Evolutionary conservation across 495 filamentous ascomycete species (phyloP), one percentile per base, ranked within the genome.

Genomic region (Tirmania nivea): DNA sequence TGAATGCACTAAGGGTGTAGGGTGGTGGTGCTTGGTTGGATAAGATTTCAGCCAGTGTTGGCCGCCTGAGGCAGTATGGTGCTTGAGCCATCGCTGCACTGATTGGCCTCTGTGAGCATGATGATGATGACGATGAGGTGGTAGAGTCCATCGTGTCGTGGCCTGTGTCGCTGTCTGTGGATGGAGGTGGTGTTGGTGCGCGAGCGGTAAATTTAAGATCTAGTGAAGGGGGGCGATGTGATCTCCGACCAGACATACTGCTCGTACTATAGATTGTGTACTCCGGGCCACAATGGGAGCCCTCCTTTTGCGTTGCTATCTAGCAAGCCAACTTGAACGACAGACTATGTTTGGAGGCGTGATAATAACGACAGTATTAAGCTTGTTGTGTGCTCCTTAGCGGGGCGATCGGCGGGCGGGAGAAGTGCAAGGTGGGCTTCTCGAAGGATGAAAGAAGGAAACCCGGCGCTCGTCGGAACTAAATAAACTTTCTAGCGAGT

Each of bases 1-100:
- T 96, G 68, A 99, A 96, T 20, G 92, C 90, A 58, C 77, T 77
- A 16, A 96, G 75, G 2, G 88, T 95, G 73, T 88, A 96, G 59
- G 92, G 92, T 39, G 86, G 79, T 0, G 85, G 81, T 52, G 92
- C 83, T 20, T 77, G 77, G 63, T 94, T 87, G 39, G 83, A 78
- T 48, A 99, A 75, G 12, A 99, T 86, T 57, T 96, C 88, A 50
- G 80, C 71, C 50, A 99, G 69, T 34, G 84, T 83, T 14, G 92
- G 92, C 56, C 82, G 75, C 63, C 83, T 81, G 17, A 79, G 73
- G 66, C 76, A 80, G 58, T 78, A 84, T 36, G 75, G 75, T 56
- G 78, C 78, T 37, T 68, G 57, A 31, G 76, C 73, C 67, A 80
- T 21, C 1, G 42, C 19, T 50, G 49, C 14, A 50, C 14, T 20